Percentiles rank a stretch among this genome's conserved stretches.
These are phyloP conservation scores for Amaranthus palmeri DNA, from an alignment of 148 eudicot species.

Conservation along the genomic window DNA sequence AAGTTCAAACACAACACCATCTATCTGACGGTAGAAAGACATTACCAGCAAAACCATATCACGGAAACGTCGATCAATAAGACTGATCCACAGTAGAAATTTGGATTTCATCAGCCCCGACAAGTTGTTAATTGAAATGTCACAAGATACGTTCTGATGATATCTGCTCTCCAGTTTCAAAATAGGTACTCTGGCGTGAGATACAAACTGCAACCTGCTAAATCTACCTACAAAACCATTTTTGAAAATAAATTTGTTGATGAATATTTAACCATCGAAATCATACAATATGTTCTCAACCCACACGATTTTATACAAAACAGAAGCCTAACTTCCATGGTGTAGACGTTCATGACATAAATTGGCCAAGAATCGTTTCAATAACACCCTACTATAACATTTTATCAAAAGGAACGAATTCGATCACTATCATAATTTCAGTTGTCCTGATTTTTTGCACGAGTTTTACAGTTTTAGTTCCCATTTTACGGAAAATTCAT, in stretches of 20 bases:
- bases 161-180: constrained; percentile 53
- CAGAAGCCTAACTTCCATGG: background rate
- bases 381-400: constrained; percentile 3
- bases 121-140: constrained; percentile 72
- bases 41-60: constrained; percentile 85
- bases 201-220: constrained; percentile 48
- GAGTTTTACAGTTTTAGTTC: too few species aligned
- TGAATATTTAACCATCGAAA: background rate
- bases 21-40: constrained; percentile 8
- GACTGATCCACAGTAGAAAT: constrained; percentile 69
- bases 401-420: too few species aligned
- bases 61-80: constrained; percentile 82
- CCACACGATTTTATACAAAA: background rate
- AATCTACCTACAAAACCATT: constrained; percentile 52
- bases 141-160: constrained; percentile 69
- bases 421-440: too few species aligned
- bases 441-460: too few species aligned
- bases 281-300: background rate
- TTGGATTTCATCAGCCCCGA: constrained; percentile 94
- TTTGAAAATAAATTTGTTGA: background rate
- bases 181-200: constrained; percentile 85
- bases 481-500: too few species aligned
- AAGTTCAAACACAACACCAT: constrained; percentile 1
- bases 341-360: background rate
- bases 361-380: background rate